Conservation (phyloP, 2,329 filamentous ascomycete genomes). For the Colletotrichum coccodes region DNA sequence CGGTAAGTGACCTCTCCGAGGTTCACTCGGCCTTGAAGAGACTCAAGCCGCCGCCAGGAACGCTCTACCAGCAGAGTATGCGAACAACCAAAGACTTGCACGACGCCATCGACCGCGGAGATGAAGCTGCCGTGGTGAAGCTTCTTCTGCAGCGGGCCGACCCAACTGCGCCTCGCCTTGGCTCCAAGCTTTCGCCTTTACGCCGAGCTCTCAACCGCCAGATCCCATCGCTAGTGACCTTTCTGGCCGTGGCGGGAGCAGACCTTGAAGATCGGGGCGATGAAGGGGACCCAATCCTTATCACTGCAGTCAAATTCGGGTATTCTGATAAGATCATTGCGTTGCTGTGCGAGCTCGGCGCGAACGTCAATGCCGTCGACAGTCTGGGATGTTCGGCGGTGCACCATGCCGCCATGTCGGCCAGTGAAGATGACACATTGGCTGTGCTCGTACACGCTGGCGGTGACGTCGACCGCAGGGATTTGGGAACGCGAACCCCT, state of each 20-base stretch:
- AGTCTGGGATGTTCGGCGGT: conserved; percentile 35
- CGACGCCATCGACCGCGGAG: conserved; percentile 37
- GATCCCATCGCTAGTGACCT: conserved; percentile 33
- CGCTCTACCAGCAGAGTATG: conserved; percentile 26
- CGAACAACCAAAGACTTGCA: conserved; percentile 35
- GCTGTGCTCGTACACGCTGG: conserved; percentile 36
- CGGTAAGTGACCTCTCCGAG: conserved; percentile 15
- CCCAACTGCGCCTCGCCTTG: conserved; percentile 33
- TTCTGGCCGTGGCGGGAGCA: conserved; percentile 37
- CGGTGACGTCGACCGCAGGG: conserved; percentile 32
- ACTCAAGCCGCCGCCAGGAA: conserved; percentile 25
- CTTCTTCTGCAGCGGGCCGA: conserved; percentile 36
- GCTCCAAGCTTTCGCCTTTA: conserved; percentile 33
- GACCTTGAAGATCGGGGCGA: conserved; percentile 33
- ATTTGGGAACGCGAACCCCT: conserved; percentile 35
- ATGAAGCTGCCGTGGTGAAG: conserved; percentile 34
- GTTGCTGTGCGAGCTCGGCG: conserved; percentile 38
- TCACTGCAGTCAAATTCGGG: conserved; percentile 31
- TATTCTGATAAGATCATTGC: conserved; percentile 37
- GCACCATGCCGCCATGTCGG: conserved; percentile 36
- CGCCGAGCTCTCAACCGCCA: conserved; percentile 36
- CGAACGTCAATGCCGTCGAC: conserved; percentile 35
- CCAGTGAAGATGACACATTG: conserved; percentile 34
- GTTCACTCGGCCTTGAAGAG: conserved; percentile 21
- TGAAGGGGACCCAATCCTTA: conserved; percentile 35